A percentile compares a stretch with the other conserved stretches of the same genome.
Evolutionary conservation across 441 rosid genomes (phyloP).

Genomic region (Metrosideros polymorpha): DNA sequence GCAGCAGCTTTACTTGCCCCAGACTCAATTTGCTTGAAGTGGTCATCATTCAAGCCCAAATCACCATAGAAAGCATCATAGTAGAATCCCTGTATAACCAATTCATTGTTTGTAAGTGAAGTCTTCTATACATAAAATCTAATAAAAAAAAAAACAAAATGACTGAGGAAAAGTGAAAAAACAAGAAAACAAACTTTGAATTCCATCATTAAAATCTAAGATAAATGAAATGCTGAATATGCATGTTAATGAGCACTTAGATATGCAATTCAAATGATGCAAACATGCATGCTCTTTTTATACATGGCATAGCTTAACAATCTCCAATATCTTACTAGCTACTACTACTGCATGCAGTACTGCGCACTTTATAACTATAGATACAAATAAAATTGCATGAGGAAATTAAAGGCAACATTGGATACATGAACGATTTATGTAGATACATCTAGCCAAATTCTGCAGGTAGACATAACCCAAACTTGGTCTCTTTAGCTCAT

Average conservation of each 20-base stretch:
- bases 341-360: background rate
- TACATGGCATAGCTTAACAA: background rate
- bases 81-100: slow-evolving; percentile 74
- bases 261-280: background rate
- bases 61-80: slow-evolving; percentile 94
- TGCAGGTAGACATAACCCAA: background rate
- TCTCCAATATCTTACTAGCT: background rate
- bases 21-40: slow-evolving; percentile 61
- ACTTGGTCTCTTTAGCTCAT: background rate
- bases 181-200: background rate
- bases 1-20: slow-evolving; percentile 64
- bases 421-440: background rate
- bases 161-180: background rate
- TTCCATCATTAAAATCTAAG: background rate
- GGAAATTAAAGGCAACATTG: background rate
- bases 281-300: background rate
- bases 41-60: slow-evolving; percentile 74
- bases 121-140: background rate
- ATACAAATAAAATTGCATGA: background rate
- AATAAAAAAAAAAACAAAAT: background rate
- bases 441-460: background rate
- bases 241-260: background rate
- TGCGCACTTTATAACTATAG: background rate
- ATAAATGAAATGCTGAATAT: background rate
- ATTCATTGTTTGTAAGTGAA: background rate